phyloP scores from a whole-genome alignment of 2,329 filamentous ascomycete species.

The Colletotrichum truncatum region DNA sequence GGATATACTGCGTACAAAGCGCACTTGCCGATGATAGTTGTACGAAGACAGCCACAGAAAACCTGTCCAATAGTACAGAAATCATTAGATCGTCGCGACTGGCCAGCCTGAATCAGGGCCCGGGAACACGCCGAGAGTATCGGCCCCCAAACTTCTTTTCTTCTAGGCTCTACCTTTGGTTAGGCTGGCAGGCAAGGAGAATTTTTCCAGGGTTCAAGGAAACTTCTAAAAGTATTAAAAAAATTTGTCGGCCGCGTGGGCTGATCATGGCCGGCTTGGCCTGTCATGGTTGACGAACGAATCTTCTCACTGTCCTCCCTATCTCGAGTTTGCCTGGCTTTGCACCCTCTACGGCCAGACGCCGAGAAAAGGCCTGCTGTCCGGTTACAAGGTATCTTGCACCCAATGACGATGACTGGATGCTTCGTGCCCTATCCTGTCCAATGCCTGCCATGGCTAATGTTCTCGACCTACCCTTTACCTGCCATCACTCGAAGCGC shows the following conservation, averaged over 20 bases:
- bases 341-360: background rate
- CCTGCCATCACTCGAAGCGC: background rate
- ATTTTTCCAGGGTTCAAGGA: conserved; percentile 7
- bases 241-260: background rate
- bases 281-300: background rate
- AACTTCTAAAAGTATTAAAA: background rate
- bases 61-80: background rate
- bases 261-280: conserved; percentile 2
- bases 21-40: conserved; percentile 14
- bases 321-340: background rate
- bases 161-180: background rate
- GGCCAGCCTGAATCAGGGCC: conserved; percentile 11
- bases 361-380: background rate
- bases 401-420: background rate
- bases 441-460: background rate
- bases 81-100: background rate
- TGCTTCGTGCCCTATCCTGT: background rate
- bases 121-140: background rate
- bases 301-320: conserved; percentile 1
- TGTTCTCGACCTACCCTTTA: conserved; percentile 4
- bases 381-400: background rate
- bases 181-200: background rate
- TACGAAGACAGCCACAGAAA: background rate
- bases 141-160: background rate
- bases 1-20: background rate